Percentiles rank a stretch among this genome's conserved stretches.
phyloP scores from a whole-genome alignment of 495 filamentous ascomycete species.

The Penicillium herquei region DNA sequence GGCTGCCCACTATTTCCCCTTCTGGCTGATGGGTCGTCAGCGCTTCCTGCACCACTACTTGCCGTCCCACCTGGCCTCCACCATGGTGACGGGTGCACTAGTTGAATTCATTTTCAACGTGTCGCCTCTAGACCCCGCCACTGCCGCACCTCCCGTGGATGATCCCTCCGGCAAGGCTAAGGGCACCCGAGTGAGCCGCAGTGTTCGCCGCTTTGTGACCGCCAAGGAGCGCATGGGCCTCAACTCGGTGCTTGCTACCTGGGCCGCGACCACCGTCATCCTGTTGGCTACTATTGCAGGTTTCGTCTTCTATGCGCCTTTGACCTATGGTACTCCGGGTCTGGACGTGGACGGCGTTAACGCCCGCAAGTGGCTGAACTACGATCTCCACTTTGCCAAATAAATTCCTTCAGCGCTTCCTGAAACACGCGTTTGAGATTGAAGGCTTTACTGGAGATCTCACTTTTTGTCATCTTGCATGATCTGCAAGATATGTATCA shows the following conservation, averaged over 20 bases:
- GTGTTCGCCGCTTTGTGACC: conserved; percentile 52
- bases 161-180: conserved; percentile 44
- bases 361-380: conserved; percentile 90
- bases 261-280: conserved; percentile 74
- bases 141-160: conserved; percentile 46
- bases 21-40: conserved; percentile 74
- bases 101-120: conserved; percentile 95
- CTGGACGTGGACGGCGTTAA: conserved; percentile 76
- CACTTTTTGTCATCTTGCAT: not conserved
- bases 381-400: conserved; percentile 98
- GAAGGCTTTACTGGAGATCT: not conserved
- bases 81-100: conserved; percentile 92
- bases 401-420: conserved; percentile 41
- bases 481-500: conserved; percentile 7
- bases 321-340: conserved; percentile 96
- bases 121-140: conserved; percentile 58
- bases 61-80: conserved; percentile 85
- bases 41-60: conserved; percentile 78
- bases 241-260: conserved; percentile 74
- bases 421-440: not conserved
- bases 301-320: conserved; percentile 89
- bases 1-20: conserved; percentile 72
- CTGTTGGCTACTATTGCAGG: conserved; percentile 66
- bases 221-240: conserved; percentile 75
- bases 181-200: conserved; percentile 18